Conservation (phyloP, 2,329 filamentous ascomycete genomes). For the Leptographium procerum region DNA sequence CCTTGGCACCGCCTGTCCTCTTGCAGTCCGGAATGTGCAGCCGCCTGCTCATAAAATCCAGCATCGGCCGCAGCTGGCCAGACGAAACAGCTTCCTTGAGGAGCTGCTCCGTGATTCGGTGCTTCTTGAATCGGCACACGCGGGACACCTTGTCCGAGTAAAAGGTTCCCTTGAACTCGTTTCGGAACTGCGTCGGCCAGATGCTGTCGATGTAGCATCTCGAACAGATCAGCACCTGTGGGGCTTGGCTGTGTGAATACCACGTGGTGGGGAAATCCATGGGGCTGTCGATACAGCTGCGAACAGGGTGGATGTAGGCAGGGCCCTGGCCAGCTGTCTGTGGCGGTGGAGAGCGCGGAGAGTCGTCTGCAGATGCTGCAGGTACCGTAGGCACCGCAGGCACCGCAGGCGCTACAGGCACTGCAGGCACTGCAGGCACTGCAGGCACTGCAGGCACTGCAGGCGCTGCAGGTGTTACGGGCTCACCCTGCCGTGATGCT, state of each 20-base stretch:
- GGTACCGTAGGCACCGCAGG: too few species aligned
- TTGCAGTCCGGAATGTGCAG: slow-evolving; percentile 19
- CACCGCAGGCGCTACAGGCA: too few species aligned
- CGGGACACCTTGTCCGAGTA: slow-evolving; percentile 10
- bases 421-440: too few species aligned
- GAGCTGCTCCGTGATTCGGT: slow-evolving; percentile 23
- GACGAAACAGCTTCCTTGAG: slow-evolving; percentile 20
- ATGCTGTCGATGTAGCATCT: slow-evolving; percentile 29
- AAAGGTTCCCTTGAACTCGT: slow-evolving; percentile 16
- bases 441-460: too few species aligned
- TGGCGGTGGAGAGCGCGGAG: too few species aligned
- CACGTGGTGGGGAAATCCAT: slow-evolving; percentile 22
- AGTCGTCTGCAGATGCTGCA: too few species aligned
- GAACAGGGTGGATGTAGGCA: not conserved
- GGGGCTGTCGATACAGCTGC: slow-evolving; percentile 18
- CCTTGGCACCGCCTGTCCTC: slow-evolving; percentile 13
- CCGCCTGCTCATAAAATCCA: slow-evolving; percentile 19
- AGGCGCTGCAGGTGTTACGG: too few species aligned
- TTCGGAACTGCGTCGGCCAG: slow-evolving; percentile 17
- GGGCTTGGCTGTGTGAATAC: slow-evolving; percentile 23
- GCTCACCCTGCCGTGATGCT: too few species aligned
- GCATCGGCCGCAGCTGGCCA: slow-evolving; percentile 15
- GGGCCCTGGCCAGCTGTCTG: not conserved
- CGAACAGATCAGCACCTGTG: slow-evolving; percentile 27
- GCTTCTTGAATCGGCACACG: slow-evolving; percentile 19